These are phyloP conservation scores for Mercurialis annua DNA, from an alignment of 345 rosid species.

Conservation along the genomic window DNA sequence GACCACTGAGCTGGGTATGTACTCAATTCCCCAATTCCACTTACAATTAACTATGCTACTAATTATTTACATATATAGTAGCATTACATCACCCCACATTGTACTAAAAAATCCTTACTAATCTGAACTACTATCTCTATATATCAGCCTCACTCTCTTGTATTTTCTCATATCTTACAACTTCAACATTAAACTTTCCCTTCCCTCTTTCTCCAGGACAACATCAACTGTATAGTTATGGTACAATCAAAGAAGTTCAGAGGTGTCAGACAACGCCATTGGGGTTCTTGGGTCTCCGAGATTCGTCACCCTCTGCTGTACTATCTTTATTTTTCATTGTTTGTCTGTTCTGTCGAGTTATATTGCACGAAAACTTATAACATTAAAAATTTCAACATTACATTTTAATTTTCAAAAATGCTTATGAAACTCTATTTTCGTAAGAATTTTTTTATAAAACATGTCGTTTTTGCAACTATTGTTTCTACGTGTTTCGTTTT, in stretches of 20 bases:
- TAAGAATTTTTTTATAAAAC: too few relatives aligned
- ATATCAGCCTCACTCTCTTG: neutral
- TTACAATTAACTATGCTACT: neutral
- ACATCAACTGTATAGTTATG: too few relatives aligned
- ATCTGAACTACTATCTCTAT: neutral
- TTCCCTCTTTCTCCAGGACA: neutral
- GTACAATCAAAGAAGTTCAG: slow-evolving; percentile 73
- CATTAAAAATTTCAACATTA: too few relatives aligned
- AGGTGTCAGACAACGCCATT: slow-evolving; percentile 91
- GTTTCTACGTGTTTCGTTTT: too few relatives aligned
- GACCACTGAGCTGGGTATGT: neutral
- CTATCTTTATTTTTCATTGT: neutral
- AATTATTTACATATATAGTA: too few relatives aligned
- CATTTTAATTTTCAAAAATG: too few relatives aligned
- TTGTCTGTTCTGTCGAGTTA: too few relatives aligned
- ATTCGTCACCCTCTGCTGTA: slow-evolving; percentile 85
- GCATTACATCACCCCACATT: neutral
- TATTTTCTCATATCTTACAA: neutral
- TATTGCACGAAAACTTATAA: too few relatives aligned
- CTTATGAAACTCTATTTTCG: too few relatives aligned
- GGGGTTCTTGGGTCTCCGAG: slow-evolving; percentile 94
- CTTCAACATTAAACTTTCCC: neutral
- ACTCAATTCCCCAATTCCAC: neutral
- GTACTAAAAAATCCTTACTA: neutral
- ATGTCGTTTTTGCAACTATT: too few relatives aligned